A percentile compares a stretch with the other conserved stretches of the same genome.
phyloP scores from a whole-genome alignment of 257 asterid species.

The Salvia splendens region DNA sequence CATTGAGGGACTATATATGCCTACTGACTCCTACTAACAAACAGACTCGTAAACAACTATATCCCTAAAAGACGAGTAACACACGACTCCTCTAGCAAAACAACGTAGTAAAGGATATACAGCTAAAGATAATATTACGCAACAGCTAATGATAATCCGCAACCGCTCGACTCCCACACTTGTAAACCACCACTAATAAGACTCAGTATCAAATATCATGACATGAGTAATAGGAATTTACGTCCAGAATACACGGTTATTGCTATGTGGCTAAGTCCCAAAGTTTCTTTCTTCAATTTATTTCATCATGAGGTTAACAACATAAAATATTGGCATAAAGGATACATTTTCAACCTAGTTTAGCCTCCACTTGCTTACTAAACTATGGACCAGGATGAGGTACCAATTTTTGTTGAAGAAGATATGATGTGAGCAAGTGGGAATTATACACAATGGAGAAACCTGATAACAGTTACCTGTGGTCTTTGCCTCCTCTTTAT shows the following conservation, averaged over 20 bases:
- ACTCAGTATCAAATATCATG: too few relatives aligned
- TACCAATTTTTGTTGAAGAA: background rate
- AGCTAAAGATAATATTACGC: too few relatives aligned
- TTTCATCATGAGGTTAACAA: background rate
- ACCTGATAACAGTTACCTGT: constrained; percentile 43
- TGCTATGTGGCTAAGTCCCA: constrained; percentile 10
- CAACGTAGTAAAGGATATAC: too few relatives aligned
- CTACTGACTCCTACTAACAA: too few relatives aligned
- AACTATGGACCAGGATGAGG: constrained; percentile 16
- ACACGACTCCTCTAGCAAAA: too few relatives aligned
- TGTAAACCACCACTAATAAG: too few relatives aligned
- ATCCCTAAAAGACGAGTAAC: too few relatives aligned
- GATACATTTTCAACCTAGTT: constrained; percentile 13
- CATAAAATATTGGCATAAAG: background rate
- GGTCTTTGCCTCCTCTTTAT: constrained; percentile 63
- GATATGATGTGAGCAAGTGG: constrained; percentile 26
- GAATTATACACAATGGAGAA: constrained; percentile 17
- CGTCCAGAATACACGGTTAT: constrained; percentile 16
- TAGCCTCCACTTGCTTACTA: constrained; percentile 6
- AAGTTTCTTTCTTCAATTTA: constrained; percentile 19
- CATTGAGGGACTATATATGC: too few relatives aligned
- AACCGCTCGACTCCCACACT: too few relatives aligned
- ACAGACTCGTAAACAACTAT: too few relatives aligned
- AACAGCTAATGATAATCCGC: too few relatives aligned
- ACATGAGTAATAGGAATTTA: constrained; percentile 25